Percentiles rank a stretch among this genome's conserved stretches.
Conservation (phyloP, 192 early-diverging fungal genomes). For the Thoreauomyces humboldtii region DNA sequence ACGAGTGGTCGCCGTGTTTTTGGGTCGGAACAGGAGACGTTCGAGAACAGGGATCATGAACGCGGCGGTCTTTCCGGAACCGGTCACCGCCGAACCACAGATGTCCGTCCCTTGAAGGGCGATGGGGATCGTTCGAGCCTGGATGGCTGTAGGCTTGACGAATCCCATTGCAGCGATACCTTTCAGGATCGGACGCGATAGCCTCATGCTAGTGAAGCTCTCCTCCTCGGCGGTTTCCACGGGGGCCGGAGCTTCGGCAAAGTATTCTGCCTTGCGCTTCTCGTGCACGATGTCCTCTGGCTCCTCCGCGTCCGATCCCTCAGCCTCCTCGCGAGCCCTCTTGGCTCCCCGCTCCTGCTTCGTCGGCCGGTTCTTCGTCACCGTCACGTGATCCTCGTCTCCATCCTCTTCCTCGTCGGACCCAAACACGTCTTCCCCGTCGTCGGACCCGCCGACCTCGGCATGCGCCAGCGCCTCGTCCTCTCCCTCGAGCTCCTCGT, state of each 20-base stretch:
- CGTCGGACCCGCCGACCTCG: conserved; percentile 11
- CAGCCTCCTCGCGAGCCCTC: background rate
- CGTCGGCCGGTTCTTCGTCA: too few species aligned
- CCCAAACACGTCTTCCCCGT: conserved; percentile 30
- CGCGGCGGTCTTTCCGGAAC: conserved; percentile 97
- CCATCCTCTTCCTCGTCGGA: background rate
- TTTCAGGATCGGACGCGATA: conserved; percentile 94
- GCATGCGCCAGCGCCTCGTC: conserved; percentile 16
- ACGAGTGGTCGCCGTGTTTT: conserved; percentile 70
- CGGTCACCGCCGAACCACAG: conserved; percentile 96
- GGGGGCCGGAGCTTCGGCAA: conserved; percentile 36
- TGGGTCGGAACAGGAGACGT: conserved; percentile 86
- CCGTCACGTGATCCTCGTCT: conserved; percentile 16
- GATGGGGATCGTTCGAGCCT: conserved; percentile 87
- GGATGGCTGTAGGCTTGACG: conserved; percentile 91
- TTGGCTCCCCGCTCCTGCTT: background rate
- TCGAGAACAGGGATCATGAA: conserved; percentile 96
- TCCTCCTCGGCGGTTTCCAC: conserved; percentile 33
- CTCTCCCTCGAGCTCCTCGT: conserved; percentile 22
- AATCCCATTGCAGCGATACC: conserved; percentile 87
- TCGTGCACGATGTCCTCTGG: conserved; percentile 29
- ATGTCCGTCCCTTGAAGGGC: conserved; percentile 95
- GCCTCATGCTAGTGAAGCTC: conserved; percentile 87
- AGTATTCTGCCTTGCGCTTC: conserved; percentile 49
- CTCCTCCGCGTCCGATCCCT: conserved; percentile 10